phyloP scores from a whole-genome alignment of 768 basidiomycete genomes.

The Trametes villosa region DNA sequence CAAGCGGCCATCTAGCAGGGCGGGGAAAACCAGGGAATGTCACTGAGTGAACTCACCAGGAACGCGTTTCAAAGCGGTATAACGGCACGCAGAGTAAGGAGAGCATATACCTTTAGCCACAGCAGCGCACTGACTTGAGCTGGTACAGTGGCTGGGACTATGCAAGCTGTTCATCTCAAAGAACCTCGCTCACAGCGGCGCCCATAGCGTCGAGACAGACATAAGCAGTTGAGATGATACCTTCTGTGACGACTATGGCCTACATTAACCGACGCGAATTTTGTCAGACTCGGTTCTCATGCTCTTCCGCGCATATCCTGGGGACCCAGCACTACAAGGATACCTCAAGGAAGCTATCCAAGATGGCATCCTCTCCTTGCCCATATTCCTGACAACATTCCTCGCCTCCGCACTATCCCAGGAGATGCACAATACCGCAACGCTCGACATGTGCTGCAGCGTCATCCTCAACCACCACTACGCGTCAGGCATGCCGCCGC shows the following conservation, averaged over 20 bases:
- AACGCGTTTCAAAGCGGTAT: slow-evolving; percentile 77
- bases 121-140: background rate
- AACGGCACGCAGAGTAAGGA: slow-evolving; percentile 60
- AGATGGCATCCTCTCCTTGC: slow-evolving; percentile 57
- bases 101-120: background rate
- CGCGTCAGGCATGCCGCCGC: slow-evolving; percentile 53
- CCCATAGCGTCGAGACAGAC: slow-evolving; percentile 53
- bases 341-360: slow-evolving; percentile 67
- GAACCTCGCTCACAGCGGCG: slow-evolving; percentile 42
- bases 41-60: slow-evolving; percentile 67
- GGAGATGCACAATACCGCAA: slow-evolving; percentile 64
- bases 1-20: background rate
- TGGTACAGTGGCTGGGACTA: slow-evolving; percentile 63
- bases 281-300: slow-evolving; percentile 67
- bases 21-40: slow-evolving; percentile 47
- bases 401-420: slow-evolving; percentile 68
- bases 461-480: slow-evolving; percentile 68
- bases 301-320: slow-evolving; percentile 70
- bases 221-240: slow-evolving; percentile 57
- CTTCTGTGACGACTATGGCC: background rate
- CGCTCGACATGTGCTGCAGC: slow-evolving; percentile 71
- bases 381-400: slow-evolving; percentile 66
- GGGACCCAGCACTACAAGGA: slow-evolving; percentile 65
- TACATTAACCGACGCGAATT: background rate
- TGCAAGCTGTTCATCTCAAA: slow-evolving; percentile 66